Conservation (phyloP, 306 rosid species). For the Trifolium repens region DNA sequence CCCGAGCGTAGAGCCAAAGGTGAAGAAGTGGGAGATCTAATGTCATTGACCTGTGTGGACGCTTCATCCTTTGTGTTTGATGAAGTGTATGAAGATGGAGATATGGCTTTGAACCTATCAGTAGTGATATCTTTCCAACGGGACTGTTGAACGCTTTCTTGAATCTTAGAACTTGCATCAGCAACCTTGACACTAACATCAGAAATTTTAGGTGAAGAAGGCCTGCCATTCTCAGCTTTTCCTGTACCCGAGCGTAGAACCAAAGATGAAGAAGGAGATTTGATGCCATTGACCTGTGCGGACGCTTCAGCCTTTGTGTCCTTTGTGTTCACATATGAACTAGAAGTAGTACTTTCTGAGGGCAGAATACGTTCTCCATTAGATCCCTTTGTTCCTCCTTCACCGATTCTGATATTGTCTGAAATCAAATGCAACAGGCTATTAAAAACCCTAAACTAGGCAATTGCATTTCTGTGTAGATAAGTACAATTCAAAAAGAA, state of each 20-base stretch:
- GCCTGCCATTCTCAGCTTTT: slow-evolving; percentile 31
- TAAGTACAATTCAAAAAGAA: slow-evolving; percentile 14
- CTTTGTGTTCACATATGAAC: slow-evolving; percentile 36
- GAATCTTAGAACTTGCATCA: slow-evolving; percentile 44
- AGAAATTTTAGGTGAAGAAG: slow-evolving; percentile 39
- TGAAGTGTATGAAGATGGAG: slow-evolving; percentile 34
- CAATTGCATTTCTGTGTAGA: slow-evolving; percentile 24
- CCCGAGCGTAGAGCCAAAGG: slow-evolving; percentile 36
- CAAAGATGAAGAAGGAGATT: slow-evolving; percentile 41
- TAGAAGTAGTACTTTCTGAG: slow-evolving; percentile 41
- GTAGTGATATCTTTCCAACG: slow-evolving; percentile 27
- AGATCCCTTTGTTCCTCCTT: slow-evolving; percentile 41
- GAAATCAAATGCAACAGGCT: slow-evolving; percentile 50
- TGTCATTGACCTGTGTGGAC: slow-evolving; percentile 43
- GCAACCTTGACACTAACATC: slow-evolving; percentile 42
- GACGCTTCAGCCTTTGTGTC: slow-evolving; percentile 37
- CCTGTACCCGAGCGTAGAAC: slow-evolving; percentile 34
- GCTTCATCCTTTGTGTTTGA: slow-evolving; percentile 36
- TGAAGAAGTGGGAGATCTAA: slow-evolving; percentile 42
- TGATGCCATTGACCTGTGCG: slow-evolving; percentile 43
- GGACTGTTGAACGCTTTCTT: slow-evolving; percentile 47
- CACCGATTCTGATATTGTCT: slow-evolving; percentile 49
- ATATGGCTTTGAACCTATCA: background rate
- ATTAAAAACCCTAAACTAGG: slow-evolving; percentile 39
- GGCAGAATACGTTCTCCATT: slow-evolving; percentile 41